These are phyloP conservation scores for Aspergillus haitiensis DNA, from an alignment of 495 filamentous ascomycete genomes.

Conservation along the genomic window DNA sequence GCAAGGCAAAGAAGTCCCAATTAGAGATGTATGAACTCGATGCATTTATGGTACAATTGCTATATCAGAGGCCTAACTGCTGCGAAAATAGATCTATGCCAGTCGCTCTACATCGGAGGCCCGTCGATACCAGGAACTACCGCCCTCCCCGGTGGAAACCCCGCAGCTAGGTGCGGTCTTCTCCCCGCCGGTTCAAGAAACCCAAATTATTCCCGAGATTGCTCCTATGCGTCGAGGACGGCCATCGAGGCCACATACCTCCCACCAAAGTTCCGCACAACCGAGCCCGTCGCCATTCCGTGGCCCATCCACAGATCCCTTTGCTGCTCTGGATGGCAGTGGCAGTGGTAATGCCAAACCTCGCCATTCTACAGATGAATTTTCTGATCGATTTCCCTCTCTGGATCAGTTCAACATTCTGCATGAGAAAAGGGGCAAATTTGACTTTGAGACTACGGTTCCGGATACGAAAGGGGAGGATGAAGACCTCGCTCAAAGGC, in stretches of 20 bases:
- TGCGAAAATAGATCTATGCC: conserved; percentile 72
- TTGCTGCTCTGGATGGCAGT: conserved; percentile 76
- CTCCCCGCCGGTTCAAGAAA: conserved; percentile 62
- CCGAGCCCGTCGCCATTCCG: conserved; percentile 75
- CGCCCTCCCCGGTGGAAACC: conserved; percentile 53
- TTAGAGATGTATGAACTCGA: conserved; percentile 73
- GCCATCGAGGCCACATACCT: conserved; percentile 56
- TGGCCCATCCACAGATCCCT: conserved; percentile 73
- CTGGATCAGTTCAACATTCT: conserved; percentile 91
- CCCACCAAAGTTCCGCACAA: conserved; percentile 49
- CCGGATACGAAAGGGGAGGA: conserved; percentile 51
- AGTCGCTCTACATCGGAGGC: conserved; percentile 63
- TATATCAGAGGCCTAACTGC: neutral
- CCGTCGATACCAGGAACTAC: conserved; percentile 61
- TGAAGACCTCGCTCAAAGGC: conserved; percentile 67
- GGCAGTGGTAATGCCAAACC: conserved; percentile 48
- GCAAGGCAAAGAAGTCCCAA: conserved; percentile 84
- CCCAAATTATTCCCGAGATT: conserved; percentile 80
- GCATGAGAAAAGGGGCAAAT: conserved; percentile 81
- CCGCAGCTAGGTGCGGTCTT: conserved; percentile 70
- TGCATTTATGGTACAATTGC: conserved; percentile 10
- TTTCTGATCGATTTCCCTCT: conserved; percentile 83
- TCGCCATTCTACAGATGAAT: conserved; percentile 65
- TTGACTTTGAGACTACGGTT: conserved; percentile 71
- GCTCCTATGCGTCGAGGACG: conserved; percentile 92